Conservation (phyloP, 495 filamentous ascomycete genomes). For the Penicillium lagena region DNA sequence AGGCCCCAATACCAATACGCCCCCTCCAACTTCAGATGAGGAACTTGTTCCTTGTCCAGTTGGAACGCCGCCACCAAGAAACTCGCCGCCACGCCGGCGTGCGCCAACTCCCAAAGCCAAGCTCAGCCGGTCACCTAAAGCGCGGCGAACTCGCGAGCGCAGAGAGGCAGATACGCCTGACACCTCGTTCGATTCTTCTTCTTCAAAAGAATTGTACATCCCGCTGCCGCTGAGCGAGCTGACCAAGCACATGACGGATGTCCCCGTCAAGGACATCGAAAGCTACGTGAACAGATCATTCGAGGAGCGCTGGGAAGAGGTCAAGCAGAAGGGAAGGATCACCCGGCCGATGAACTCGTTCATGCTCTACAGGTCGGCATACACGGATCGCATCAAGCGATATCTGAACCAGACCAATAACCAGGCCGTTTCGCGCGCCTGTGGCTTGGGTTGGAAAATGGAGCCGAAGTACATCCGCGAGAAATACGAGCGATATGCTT, state of each 20-base stretch:
- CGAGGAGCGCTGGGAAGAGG: constrained; percentile 62
- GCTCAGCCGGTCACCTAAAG: background rate
- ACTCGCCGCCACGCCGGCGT: constrained; percentile 3
- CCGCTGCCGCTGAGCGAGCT: constrained; percentile 67
- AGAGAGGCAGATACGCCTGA: background rate
- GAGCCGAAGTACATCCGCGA: constrained; percentile 65
- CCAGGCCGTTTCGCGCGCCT: constrained; percentile 81
- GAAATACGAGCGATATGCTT: constrained; percentile 77
- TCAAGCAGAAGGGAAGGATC: constrained; percentile 69
- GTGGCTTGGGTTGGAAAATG: constrained; percentile 78
- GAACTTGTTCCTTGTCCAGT: background rate
- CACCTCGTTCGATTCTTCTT: background rate
- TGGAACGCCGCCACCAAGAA: constrained; percentile 1
- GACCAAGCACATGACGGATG: constrained; percentile 56
- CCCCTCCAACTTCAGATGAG: constrained; percentile 18
- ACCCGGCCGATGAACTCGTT: constrained; percentile 97
- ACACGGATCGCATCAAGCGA: constrained; percentile 75
- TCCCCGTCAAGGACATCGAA: constrained; percentile 74
- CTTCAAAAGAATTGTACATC: background rate
- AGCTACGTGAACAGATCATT: constrained; percentile 68
- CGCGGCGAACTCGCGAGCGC: background rate
- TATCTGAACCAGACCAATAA: constrained; percentile 88
- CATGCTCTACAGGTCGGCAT: constrained; percentile 96
- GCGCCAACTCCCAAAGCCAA: constrained; percentile 2
- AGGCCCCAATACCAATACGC: constrained; percentile 19